Conservation (phyloP, 225 moss, liverwort and hornwort species). For the Pseudisothecium myosuroides region DNA sequence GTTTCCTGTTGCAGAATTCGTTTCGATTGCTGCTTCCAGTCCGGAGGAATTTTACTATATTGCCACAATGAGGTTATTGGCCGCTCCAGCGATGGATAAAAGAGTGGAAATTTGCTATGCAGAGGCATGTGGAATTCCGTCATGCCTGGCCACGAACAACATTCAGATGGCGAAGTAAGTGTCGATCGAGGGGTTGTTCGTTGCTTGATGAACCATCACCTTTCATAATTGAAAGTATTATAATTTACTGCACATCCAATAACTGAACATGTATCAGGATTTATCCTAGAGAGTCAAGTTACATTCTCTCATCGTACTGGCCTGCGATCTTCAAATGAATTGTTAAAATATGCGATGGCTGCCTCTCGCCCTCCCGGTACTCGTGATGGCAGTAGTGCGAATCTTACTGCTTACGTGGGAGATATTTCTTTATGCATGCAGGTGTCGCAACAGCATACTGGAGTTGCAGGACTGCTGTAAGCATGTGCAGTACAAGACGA, state of each 20-base stretch:
- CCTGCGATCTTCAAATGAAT: neutral
- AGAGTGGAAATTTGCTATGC: neutral
- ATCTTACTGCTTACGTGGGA: neutral
- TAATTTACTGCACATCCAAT: neutral
- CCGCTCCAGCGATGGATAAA: neutral
- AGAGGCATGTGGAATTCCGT: neutral
- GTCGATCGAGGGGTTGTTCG: neutral
- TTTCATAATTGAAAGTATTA: neutral
- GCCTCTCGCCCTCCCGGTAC: neutral
- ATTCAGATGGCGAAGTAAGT: slow-evolving; percentile 1
- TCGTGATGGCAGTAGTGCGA: neutral
- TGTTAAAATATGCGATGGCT: neutral
- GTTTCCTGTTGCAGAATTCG: neutral
- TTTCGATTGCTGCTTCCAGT: neutral
- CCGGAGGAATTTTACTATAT: neutral
- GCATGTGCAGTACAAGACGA: slow-evolving; percentile 2
- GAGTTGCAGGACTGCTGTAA: slow-evolving; percentile 8
- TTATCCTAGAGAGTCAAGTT: neutral
- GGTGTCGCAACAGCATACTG: neutral
- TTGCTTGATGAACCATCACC: neutral
- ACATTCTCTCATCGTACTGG: neutral
- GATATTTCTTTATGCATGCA: neutral
- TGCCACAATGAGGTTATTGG: neutral
- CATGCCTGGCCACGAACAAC: slow-evolving; percentile 2
- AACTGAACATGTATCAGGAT: neutral